These are phyloP conservation scores for Lentinus tigrinus DNA, from an alignment of 768 basidiomycete genomes.

Conservation along the genomic window DNA sequence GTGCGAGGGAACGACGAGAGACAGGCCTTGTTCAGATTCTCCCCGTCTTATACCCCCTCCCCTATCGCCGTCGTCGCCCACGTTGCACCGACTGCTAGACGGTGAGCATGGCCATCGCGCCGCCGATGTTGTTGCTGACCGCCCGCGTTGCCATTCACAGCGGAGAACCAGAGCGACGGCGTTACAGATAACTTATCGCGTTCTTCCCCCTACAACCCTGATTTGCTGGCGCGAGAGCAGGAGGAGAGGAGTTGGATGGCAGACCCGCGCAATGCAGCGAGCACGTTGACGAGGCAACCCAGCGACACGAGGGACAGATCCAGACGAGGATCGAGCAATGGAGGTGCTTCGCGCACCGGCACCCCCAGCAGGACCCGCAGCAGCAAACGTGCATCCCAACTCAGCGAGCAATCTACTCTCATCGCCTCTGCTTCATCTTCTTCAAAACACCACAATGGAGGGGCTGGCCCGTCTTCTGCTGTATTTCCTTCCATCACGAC, in stretches of 20 bases:
- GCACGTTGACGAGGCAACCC: conserved; percentile 19
- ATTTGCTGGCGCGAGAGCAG: conserved; percentile 5
- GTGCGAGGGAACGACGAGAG: neutral
- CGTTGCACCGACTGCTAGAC: conserved; percentile 22
- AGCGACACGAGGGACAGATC: conserved; percentile 12
- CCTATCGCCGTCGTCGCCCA: conserved; percentile 18
- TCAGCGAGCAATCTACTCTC: conserved; percentile 20
- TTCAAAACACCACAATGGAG: conserved; percentile 20
- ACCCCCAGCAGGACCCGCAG: conserved; percentile 12
- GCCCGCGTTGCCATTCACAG: neutral
- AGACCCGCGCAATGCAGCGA: conserved; percentile 15
- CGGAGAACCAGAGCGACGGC: conserved; percentile 12
- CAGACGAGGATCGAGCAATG: conserved; percentile 15
- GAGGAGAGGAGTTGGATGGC: conserved; percentile 18
- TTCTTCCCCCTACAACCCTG: conserved; percentile 3
- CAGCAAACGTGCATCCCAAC: conserved; percentile 23
- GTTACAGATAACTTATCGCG: conserved; percentile 19
- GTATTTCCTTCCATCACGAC: conserved; percentile 6
- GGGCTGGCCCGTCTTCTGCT: conserved; percentile 21
- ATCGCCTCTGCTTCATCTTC: conserved; percentile 16
- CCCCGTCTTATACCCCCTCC: conserved; percentile 20
- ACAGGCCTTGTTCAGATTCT: conserved; percentile 26
- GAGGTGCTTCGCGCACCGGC: conserved; percentile 9
- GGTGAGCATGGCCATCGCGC: conserved; percentile 13
- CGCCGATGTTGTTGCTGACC: too few species aligned